Percentiles rank a stretch among this genome's conserved stretches.
phyloP scores from a whole-genome alignment of 1,139 yeast species.

The Geotrichum citri-aurantii region DNA sequence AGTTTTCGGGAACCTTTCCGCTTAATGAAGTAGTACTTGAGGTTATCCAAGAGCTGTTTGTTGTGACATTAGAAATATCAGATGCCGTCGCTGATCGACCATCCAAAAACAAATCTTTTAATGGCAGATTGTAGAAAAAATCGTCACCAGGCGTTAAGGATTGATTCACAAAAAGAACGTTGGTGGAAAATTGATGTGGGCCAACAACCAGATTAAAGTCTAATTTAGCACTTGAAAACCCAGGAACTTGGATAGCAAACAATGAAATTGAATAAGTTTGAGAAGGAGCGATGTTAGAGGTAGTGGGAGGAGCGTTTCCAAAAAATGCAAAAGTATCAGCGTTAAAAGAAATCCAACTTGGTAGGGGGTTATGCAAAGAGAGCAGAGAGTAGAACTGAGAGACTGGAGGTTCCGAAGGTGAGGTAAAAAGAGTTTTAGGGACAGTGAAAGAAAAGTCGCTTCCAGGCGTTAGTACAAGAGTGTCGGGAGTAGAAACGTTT shows the following conservation, averaged over 20 bases:
- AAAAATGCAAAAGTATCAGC: conserved; percentile 54
- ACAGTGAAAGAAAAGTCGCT: conserved; percentile 58
- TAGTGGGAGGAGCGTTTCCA: conserved; percentile 85
- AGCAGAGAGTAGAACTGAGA: conserved; percentile 81
- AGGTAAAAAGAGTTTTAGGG: conserved; percentile 48
- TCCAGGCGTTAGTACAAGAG: conserved; percentile 69
- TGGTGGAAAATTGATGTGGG: conserved; percentile 75
- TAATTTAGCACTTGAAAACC: conserved; percentile 68
- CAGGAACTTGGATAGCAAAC: conserved; percentile 72
- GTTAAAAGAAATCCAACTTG: conserved; percentile 76
- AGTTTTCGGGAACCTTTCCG: conserved; percentile 51
- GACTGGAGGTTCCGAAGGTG: conserved; percentile 44
- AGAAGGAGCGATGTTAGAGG: conserved; percentile 84
- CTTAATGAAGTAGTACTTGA: conserved; percentile 41
- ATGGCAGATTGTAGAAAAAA: conserved; percentile 56
- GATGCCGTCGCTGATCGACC: conserved; percentile 42
- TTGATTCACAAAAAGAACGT: conserved; percentile 40
- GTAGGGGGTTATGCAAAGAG: conserved; percentile 76
- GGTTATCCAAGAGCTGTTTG: conserved; percentile 54
- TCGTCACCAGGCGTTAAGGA: conserved; percentile 61
- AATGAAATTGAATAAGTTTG: conserved; percentile 63
- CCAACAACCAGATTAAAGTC: conserved; percentile 74
- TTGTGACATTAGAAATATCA: conserved; percentile 51
- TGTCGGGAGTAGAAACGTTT: conserved; percentile 43
- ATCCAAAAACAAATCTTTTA: conserved; percentile 56